These are phyloP conservation scores for Mycena rosella DNA, from an alignment of 768 basidiomycete genomes.

Conservation along the genomic window DNA sequence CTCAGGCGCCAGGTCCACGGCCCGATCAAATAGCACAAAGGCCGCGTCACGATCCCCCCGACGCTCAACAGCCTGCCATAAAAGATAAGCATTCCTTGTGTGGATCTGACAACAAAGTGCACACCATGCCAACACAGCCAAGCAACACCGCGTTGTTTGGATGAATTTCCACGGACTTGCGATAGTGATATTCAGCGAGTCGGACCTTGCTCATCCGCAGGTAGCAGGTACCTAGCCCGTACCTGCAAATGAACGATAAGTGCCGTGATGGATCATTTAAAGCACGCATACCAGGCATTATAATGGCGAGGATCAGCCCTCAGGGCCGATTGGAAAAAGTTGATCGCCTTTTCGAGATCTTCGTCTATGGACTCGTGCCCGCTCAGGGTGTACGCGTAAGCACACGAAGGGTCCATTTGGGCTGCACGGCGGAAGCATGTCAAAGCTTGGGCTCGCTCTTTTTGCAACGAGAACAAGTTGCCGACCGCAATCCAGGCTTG, in stretches of 20 bases:
- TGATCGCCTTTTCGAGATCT: slow-evolving; percentile 91
- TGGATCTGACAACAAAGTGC: slow-evolving; percentile 51
- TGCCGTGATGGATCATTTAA: slow-evolving; percentile 33
- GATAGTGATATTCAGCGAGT: slow-evolving; percentile 96
- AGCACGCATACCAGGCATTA: slow-evolving; percentile 90
- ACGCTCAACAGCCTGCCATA: slow-evolving; percentile 86
- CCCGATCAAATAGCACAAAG: slow-evolving; percentile 83
- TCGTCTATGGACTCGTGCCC: slow-evolving; percentile 98
- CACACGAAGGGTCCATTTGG: slow-evolving; percentile 89
- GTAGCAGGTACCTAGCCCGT: slow-evolving; percentile 98
- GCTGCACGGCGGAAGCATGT: slow-evolving; percentile 94
- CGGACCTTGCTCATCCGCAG: slow-evolving; percentile 93
- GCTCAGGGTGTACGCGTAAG: slow-evolving; percentile 96
- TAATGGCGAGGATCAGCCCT: slow-evolving; percentile 94
- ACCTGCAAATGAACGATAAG: slow-evolving; percentile 72
- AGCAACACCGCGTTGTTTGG: slow-evolving; percentile 95
- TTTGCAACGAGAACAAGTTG: slow-evolving; percentile 95
- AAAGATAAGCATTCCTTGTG: slow-evolving; percentile 35
- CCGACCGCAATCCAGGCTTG: slow-evolving; percentile 98
- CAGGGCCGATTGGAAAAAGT: slow-evolving; percentile 92
- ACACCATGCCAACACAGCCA: slow-evolving; percentile 95
- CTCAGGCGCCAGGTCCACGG: slow-evolving; percentile 82
- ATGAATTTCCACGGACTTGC: slow-evolving; percentile 92
- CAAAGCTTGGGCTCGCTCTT: slow-evolving; percentile 93
- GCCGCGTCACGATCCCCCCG: slow-evolving; percentile 83